Evolutionary conservation across 768 basidiomycete genomes (phyloP).

Genomic region (Tephrocybe sp.): DNA sequence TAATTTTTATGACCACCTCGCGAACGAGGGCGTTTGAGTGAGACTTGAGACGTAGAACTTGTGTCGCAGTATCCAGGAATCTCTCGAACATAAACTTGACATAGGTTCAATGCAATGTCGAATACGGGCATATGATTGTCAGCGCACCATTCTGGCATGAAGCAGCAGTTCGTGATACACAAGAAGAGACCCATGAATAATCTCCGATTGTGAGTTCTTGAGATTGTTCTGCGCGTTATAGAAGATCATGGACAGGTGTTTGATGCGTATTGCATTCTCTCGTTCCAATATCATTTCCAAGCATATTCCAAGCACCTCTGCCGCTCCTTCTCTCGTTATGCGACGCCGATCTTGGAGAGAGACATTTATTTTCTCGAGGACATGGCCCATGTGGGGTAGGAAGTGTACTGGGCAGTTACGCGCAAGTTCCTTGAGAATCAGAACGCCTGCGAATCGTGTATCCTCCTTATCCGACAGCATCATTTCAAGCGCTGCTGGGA

Average conservation of each 20-base stretch:
- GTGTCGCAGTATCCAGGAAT: constrained; percentile 84
- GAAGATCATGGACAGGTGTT: constrained; percentile 75
- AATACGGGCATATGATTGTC: neutral
- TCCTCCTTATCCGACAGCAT: constrained; percentile 80
- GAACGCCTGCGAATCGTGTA: constrained; percentile 87
- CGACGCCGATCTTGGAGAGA: constrained; percentile 87
- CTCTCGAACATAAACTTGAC: constrained; percentile 81
- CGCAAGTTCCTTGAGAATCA: constrained; percentile 92
- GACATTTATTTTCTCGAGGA: constrained; percentile 90
- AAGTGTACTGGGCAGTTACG: constrained; percentile 85
- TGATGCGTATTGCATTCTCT: constrained; percentile 62
- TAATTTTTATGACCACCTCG: constrained; percentile 92
- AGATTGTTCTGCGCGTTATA: constrained; percentile 83
- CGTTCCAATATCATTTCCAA: constrained; percentile 80
- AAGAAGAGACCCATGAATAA: constrained; percentile 89
- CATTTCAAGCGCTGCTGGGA: constrained; percentile 77
- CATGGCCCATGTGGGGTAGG: constrained; percentile 79
- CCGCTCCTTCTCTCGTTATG: constrained; percentile 89
- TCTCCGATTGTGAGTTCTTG: constrained; percentile 76
- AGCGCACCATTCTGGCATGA: constrained; percentile 86
- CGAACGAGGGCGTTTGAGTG: constrained; percentile 89
- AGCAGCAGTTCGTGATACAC: constrained; percentile 91
- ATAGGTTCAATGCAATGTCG: neutral
- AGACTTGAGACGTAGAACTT: constrained; percentile 83
- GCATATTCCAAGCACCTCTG: constrained; percentile 87